Conservation (phyloP, 495 filamentous ascomycete species). For the Aspergillus cavernicola region DNA sequence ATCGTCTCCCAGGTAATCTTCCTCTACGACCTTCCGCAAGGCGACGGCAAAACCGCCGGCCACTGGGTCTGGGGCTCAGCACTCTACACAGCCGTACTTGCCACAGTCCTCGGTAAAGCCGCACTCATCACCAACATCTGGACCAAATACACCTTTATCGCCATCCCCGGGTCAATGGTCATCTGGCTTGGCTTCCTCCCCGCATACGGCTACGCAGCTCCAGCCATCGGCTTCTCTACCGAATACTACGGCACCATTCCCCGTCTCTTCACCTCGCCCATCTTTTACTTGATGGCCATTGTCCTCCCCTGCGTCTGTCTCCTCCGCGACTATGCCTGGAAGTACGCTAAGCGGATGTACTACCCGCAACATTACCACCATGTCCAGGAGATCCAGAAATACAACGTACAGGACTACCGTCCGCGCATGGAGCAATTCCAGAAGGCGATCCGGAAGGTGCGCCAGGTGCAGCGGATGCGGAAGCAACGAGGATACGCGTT, state of each 20-base stretch:
- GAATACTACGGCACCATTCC: conserved; percentile 86
- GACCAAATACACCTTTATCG: conserved; percentile 97
- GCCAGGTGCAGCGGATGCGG: conserved; percentile 98
- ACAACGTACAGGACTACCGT: conserved; percentile 98
- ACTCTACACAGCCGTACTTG: conserved; percentile 85
- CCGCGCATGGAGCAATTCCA: conserved; percentile 99
- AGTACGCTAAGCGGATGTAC: conserved; percentile 93
- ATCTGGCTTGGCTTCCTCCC: conserved; percentile 91
- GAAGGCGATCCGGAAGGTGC: conserved; percentile 97
- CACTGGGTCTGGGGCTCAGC: conserved; percentile 98
- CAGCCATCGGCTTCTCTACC: conserved; percentile 73
- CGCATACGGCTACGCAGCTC: conserved; percentile 85
- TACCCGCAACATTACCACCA: conserved; percentile 95
- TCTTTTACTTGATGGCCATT: conserved; percentile 86
- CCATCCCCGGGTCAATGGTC: conserved; percentile 88
- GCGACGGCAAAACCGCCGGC: conserved; percentile 73
- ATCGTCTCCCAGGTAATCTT: conserved; percentile 78
- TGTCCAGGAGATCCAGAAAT: conserved; percentile 99
- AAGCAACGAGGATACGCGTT: conserved; percentile 99
- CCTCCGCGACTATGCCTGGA: conserved; percentile 80
- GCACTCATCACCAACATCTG: conserved; percentile 94
- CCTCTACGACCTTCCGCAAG: conserved; percentile 68
- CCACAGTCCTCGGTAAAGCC: conserved; percentile 92
- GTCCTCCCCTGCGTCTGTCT: conserved; percentile 80
- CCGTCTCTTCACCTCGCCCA: conserved; percentile 70